Percentiles rank a stretch among this genome's conserved stretches.
These are phyloP conservation scores for Thuja plicata DNA, from an alignment of 83 land plant genomes.

Conservation along the genomic window DNA sequence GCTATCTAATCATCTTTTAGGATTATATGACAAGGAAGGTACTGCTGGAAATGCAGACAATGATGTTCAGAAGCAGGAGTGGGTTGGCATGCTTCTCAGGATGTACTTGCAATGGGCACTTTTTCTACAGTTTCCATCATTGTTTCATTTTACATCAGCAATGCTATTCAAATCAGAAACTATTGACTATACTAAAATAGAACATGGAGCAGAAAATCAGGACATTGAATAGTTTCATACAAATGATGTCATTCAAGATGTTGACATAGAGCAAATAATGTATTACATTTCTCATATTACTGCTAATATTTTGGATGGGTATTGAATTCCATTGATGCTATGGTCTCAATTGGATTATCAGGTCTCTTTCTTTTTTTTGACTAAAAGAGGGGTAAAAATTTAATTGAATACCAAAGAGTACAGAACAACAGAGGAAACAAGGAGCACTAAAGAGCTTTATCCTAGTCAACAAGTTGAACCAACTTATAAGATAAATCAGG, in stretches of 20 bases:
- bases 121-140: constrained; percentile 19
- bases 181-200: neutral
- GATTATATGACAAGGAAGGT: constrained; percentile 50
- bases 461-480: too few relatives aligned
- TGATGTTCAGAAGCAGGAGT: too few relatives aligned
- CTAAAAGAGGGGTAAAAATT: too few relatives aligned
- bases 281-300: constrained; percentile 5
- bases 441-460: too few relatives aligned
- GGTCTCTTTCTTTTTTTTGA: too few relatives aligned
- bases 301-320: constrained; percentile 26
- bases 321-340: constrained; percentile 15
- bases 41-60: too few relatives aligned
- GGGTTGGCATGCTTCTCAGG: constrained; percentile 5
- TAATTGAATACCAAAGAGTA: too few relatives aligned
- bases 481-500: too few relatives aligned
- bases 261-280: neutral
- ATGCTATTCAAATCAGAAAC: constrained; percentile 17
- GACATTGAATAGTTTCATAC: neutral
- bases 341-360: neutral
- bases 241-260: neutral
- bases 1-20: constrained; percentile 31
- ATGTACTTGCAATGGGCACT: neutral
- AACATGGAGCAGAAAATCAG: neutral
- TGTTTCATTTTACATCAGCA: constrained; percentile 18
- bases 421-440: too few relatives aligned